phyloP scores from a whole-genome alignment of 2,329 filamentous ascomycete species.

The Diaporthe ampelina region DNA sequence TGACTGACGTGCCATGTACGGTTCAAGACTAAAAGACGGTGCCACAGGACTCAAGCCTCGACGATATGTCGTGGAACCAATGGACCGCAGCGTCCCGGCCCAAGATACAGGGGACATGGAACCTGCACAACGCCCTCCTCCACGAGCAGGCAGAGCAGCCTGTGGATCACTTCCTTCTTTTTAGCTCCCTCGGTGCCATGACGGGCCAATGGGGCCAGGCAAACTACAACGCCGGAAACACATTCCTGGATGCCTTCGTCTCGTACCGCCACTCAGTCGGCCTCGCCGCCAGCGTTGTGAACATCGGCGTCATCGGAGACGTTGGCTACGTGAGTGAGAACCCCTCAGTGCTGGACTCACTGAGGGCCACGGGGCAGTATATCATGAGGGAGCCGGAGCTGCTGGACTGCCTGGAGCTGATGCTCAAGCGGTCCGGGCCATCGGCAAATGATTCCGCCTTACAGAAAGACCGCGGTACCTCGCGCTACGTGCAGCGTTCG shows the following conservation, averaged over 20 bases:
- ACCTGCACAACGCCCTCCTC: conserved; percentile 43
- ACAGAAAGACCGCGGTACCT: neutral
- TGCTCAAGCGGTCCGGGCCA: neutral
- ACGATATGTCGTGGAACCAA: conserved; percentile 47
- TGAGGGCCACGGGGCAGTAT: conserved; percentile 45
- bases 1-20: too few species aligned
- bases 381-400: conserved; percentile 46
- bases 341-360: conserved; percentile 44
- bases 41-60: conserved; percentile 6
- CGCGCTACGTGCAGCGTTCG: neutral
- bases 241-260: conserved; percentile 53
- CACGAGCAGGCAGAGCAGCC: conserved; percentile 47
- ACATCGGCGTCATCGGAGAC: conserved; percentile 52
- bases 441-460: neutral
- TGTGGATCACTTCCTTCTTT: conserved; percentile 25
- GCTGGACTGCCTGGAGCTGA: conserved; percentile 46
- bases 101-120: conserved; percentile 38
- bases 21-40: neutral
- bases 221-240: conserved; percentile 50
- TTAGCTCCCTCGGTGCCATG: conserved; percentile 22
- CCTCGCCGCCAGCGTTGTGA: conserved; percentile 52
- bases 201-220: conserved; percentile 30
- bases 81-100: conserved; percentile 48
- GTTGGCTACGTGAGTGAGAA: conserved; percentile 47
- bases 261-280: conserved; percentile 50